A percentile compares a stretch with the other conserved stretches of the same genome.
These are phyloP conservation scores for Penicillium vulpinum DNA, from an alignment of 2,329 filamentous ascomycete genomes.

Conservation along the genomic window DNA sequence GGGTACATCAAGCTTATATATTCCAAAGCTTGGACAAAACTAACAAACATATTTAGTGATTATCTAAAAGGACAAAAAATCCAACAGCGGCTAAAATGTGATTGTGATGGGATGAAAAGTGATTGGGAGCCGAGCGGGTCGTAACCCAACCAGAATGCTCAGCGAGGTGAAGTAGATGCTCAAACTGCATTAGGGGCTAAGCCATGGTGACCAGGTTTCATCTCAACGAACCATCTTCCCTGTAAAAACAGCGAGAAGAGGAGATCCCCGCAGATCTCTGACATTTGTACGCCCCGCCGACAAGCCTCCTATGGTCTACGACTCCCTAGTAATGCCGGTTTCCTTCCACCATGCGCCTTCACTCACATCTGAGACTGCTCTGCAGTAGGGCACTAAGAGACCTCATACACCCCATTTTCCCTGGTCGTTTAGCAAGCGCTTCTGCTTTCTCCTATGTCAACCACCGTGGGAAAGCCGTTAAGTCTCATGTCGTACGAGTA, in stretches of 20 bases:
- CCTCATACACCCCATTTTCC: background rate
- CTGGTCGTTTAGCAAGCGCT: background rate
- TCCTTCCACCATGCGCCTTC: constrained; percentile 13
- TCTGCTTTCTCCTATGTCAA: background rate
- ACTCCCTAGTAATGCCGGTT: constrained; percentile 6
- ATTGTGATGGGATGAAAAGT: constrained; percentile 22
- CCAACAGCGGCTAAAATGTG: constrained; percentile 9
- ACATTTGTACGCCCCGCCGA: constrained; percentile 10
- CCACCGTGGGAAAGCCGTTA: constrained; percentile 1
- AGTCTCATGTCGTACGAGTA: background rate
- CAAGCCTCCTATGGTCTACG: background rate
- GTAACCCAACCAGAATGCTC: constrained; percentile 20
- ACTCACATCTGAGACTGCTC: no score
- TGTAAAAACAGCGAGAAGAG: background rate
- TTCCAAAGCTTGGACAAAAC: no score
- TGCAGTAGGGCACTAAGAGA: no score
- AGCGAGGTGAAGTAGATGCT: constrained; percentile 25
- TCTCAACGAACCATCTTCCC: constrained; percentile 12
- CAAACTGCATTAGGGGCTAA: constrained; percentile 25
- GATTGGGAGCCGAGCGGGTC: constrained; percentile 22
- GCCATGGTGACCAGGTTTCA: background rate
- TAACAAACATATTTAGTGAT: no score
- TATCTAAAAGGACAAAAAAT: no score
- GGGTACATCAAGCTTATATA: no score
- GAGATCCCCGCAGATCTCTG: constrained; percentile 17